A percentile compares a stretch with the other conserved stretches of the same genome.
Evolutionary conservation across 2,329 filamentous ascomycete genomes (phyloP).

Genomic region (Pestalotiopsis sp.): DNA sequence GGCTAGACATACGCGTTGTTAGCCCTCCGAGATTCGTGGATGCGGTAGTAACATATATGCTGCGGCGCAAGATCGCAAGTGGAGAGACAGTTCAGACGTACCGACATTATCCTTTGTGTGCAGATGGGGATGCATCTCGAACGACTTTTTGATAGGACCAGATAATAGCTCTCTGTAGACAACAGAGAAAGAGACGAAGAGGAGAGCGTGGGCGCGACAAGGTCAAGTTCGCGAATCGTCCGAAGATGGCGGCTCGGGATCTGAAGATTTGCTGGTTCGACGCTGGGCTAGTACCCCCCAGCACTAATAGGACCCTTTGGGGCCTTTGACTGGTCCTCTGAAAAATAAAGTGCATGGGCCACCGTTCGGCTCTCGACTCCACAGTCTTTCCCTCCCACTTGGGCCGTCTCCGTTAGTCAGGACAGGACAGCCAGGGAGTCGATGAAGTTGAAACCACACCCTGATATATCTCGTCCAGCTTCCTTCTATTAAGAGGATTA

Average conservation of each 20-base stretch:
- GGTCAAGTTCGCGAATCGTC: not conserved
- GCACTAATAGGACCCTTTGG: not conserved
- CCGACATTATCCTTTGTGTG: constrained; percentile 91
- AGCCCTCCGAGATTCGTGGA: not conserved
- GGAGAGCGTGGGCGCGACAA: not conserved
- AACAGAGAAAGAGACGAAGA: not conserved
- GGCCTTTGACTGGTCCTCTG: not conserved
- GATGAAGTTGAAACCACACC: not conserved
- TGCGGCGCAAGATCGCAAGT: not conserved
- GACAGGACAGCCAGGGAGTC: not conserved
- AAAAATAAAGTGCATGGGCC: constrained; percentile 8
- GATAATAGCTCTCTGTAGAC: not conserved
- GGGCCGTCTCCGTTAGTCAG: not conserved
- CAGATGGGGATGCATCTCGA: constrained; percentile 92
- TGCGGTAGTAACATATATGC: no score
- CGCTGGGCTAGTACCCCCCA: not conserved
- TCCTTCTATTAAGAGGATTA: not conserved
- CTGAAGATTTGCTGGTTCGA: constrained; percentile 7
- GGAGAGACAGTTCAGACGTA: constrained; percentile 40
- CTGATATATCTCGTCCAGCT: not conserved
- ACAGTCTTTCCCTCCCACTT: constrained; percentile 1
- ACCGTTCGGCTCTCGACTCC: not conserved
- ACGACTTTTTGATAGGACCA: not conserved
- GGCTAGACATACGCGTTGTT: constrained; percentile 53
- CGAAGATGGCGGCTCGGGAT: not conserved